Percentiles rank a stretch among this genome's conserved stretches.
Conservation (phyloP, 192 early-diverging fungal genomes). For the Glomus cerebriforme region DNA sequence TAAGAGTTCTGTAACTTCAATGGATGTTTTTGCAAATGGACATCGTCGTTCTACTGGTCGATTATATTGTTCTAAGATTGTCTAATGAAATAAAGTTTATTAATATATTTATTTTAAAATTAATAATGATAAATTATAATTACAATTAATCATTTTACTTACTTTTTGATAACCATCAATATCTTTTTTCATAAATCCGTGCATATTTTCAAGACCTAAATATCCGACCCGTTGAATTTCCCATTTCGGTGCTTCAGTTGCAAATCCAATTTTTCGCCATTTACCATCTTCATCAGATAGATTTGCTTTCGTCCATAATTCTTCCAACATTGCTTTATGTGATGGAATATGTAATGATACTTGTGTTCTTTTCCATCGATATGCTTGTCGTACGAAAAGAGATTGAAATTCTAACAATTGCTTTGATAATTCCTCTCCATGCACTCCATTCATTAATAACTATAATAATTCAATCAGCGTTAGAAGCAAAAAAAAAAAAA, state of each 20-base stretch:
- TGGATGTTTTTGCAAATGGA: slow-evolving; percentile 62
- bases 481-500: neutral
- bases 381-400: slow-evolving; percentile 57
- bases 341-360: slow-evolving; percentile 52
- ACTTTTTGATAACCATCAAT: slow-evolving; percentile 49
- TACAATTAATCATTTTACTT: neutral
- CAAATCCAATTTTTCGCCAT: slow-evolving; percentile 70
- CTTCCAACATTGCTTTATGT: slow-evolving; percentile 53
- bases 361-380: slow-evolving; percentile 49
- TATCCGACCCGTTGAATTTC: slow-evolving; percentile 65
- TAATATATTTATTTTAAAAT: neutral
- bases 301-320: slow-evolving; percentile 56
- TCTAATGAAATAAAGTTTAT: slow-evolving; percentile 35
- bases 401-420: slow-evolving; percentile 69
- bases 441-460: slow-evolving; percentile 52
- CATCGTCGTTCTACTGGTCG: slow-evolving; percentile 47
- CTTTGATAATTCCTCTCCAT: slow-evolving; percentile 63
- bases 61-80: slow-evolving; percentile 49
- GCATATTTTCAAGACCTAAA: slow-evolving; percentile 66
- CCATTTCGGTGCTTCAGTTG: slow-evolving; percentile 57
- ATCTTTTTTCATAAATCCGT: slow-evolving; percentile 52
- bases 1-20: slow-evolving; percentile 68
- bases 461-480: neutral
- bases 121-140: slow-evolving; percentile 1
- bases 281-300: slow-evolving; percentile 48